Conservation (phyloP, 1,284 basidiomycete species). For the Phlebopus sp. region DNA sequence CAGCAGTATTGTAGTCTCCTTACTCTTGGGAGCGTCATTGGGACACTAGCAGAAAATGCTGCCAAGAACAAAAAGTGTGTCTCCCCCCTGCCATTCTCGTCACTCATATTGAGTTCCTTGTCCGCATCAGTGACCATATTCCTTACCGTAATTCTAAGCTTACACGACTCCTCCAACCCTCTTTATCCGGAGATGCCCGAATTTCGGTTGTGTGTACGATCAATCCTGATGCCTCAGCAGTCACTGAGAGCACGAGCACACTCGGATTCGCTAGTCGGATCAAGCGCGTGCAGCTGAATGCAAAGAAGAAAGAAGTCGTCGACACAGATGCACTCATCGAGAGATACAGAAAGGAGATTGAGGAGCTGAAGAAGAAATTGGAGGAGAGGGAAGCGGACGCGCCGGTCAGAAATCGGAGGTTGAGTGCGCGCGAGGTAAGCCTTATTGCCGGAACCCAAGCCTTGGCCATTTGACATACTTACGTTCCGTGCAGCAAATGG, state of each 20-base stretch:
- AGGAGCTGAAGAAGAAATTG: constrained; percentile 72
- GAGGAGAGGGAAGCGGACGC: constrained; percentile 62
- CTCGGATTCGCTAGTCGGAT: constrained; percentile 87
- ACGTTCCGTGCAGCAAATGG: constrained; percentile 53
- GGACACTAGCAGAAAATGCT: constrained; percentile 84
- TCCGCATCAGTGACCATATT: constrained; percentile 68
- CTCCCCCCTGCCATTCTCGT: background rate
- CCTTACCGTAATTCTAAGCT: constrained; percentile 96
- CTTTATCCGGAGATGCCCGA: constrained; percentile 89
- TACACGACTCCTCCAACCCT: constrained; percentile 93
- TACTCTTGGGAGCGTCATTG: constrained; percentile 87
- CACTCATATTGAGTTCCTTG: constrained; percentile 3
- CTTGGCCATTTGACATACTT: constrained; percentile 1
- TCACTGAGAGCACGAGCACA: constrained; percentile 81
- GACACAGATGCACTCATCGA: constrained; percentile 91
- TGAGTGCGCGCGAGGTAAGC: constrained; percentile 68
- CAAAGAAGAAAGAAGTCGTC: constrained; percentile 90
- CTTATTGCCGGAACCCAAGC: background rate
- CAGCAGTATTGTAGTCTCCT: constrained; percentile 55
- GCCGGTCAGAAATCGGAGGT: constrained; percentile 51
- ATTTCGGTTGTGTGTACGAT: constrained; percentile 97
- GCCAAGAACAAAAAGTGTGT: constrained; percentile 70
- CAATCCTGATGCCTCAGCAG: constrained; percentile 75
- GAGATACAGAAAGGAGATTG: constrained; percentile 89
- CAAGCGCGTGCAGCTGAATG: constrained; percentile 82